Percentiles rank a stretch among this genome's conserved stretches.
Evolutionary conservation across 345 rosid genomes (phyloP).

Genomic region (Gossypium rotundifolium): DNA sequence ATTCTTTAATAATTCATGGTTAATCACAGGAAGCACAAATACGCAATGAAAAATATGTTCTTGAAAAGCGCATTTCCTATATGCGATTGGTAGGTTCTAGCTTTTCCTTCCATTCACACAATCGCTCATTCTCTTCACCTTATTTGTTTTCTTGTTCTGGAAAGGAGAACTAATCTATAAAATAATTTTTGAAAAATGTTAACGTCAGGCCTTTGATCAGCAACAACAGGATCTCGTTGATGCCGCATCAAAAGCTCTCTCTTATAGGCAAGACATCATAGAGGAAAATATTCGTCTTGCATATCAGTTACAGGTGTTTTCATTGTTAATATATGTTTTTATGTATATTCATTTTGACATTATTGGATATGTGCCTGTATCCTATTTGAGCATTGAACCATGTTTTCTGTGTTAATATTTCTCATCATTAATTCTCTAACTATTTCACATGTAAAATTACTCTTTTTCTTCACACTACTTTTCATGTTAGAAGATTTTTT

Average conservation of each 20-base stretch:
- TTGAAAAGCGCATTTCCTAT: conserved; percentile 84
- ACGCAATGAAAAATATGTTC: conserved; percentile 69
- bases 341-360: neutral
- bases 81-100: conserved; percentile 73
- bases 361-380: neutral
- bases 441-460: neutral
- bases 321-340: neutral
- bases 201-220: conserved; percentile 88
- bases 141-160: neutral
- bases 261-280: conserved; percentile 90
- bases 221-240: conserved; percentile 97
- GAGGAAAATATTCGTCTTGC: conserved; percentile 94
- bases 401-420: conserved; percentile 1
- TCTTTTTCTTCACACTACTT: neutral
- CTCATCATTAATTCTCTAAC: neutral
- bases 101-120: conserved; percentile 1
- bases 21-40: conserved; percentile 73
- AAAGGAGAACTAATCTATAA: neutral
- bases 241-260: conserved; percentile 96
- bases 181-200: conserved; percentile 14
- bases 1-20: conserved; percentile 19
- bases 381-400: neutral
- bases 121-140: neutral
- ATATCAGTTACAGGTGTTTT: conserved; percentile 76
- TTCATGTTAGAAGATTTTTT: neutral